Conservation (phyloP, 2,329 filamentous ascomycete genomes). For the Botrytis medusae region DNA sequence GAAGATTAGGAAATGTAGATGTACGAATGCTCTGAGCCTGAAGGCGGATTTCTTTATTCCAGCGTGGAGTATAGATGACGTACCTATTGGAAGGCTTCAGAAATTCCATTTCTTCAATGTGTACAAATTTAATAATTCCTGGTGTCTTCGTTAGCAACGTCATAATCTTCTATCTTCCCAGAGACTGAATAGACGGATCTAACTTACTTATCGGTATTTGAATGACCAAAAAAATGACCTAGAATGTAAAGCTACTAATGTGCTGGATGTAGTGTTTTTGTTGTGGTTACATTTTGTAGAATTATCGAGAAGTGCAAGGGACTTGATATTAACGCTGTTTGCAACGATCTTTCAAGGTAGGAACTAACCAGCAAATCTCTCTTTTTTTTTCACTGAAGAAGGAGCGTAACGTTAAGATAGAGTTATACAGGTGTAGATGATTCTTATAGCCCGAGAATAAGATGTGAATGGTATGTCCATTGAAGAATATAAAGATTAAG, state of each 20-base stretch:
- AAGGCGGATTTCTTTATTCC: no score
- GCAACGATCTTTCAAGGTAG: background rate
- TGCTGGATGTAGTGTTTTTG: background rate
- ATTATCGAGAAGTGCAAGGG: background rate
- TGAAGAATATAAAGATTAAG: background rate
- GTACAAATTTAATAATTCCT: background rate
- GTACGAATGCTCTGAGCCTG: rapidly evolving
- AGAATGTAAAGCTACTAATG: background rate
- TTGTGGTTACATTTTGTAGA: background rate
- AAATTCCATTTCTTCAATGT: background rate
- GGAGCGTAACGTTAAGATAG: background rate
- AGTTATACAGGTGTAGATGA: background rate
- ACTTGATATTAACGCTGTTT: background rate
- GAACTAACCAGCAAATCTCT: background rate
- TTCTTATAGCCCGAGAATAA: background rate
- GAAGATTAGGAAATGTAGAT: background rate
- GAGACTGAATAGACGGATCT: rapidly evolving
- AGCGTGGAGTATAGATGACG: background rate
- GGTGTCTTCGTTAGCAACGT: background rate
- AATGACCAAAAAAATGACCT: background rate
- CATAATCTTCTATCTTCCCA: rapidly evolving
- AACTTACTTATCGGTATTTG: background rate
- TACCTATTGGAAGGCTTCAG: background rate
- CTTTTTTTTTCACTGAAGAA: background rate
- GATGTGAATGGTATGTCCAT: background rate